A percentile compares a stretch with the other conserved stretches of the same genome.
These are phyloP conservation scores for Fusarium heterosporum DNA, from an alignment of 2,329 filamentous ascomycete species.

Conservation along the genomic window DNA sequence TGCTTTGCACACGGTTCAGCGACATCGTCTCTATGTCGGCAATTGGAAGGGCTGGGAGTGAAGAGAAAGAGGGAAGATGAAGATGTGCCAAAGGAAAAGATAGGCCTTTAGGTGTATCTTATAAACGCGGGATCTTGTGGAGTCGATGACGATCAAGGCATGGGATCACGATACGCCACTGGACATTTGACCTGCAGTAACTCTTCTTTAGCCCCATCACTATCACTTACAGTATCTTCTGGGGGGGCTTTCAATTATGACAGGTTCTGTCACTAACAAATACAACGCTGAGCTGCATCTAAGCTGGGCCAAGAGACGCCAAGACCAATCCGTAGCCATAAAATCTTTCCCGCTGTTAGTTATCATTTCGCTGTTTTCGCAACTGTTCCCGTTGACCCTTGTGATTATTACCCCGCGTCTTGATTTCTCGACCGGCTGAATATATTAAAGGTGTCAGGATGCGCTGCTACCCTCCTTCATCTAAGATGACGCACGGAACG, in stretches of 20 bases:
- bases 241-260: conserved; percentile 9
- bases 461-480: conserved; percentile 15
- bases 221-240: conserved; percentile 11
- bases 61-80: not conserved
- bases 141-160: conserved; percentile 36
- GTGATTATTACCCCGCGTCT: not conserved
- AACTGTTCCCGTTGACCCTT: not conserved
- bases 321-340: not conserved
- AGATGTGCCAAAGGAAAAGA: not conserved
- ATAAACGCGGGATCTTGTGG: conserved; percentile 9
- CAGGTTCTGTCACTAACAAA: conserved; percentile 26
- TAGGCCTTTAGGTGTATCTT: not conserved
- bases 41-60: not conserved
- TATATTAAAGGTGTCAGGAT: conserved; percentile 9
- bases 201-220: conserved; percentile 14
- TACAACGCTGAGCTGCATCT: conserved; percentile 17
- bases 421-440: not conserved
- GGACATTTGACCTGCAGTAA: conserved; percentile 18
- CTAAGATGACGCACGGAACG: conserved; percentile 25
- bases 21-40: conserved; percentile 57
- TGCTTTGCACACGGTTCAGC: conserved; percentile 63
- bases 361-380: not conserved
- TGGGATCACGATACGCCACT: conserved; percentile 35
- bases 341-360: not conserved
- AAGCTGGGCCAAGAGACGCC: not conserved